These are phyloP conservation scores for Globisporangium acanthophoron DNA, from an alignment of 352 stramenopile genomes.

Conservation along the genomic window DNA sequence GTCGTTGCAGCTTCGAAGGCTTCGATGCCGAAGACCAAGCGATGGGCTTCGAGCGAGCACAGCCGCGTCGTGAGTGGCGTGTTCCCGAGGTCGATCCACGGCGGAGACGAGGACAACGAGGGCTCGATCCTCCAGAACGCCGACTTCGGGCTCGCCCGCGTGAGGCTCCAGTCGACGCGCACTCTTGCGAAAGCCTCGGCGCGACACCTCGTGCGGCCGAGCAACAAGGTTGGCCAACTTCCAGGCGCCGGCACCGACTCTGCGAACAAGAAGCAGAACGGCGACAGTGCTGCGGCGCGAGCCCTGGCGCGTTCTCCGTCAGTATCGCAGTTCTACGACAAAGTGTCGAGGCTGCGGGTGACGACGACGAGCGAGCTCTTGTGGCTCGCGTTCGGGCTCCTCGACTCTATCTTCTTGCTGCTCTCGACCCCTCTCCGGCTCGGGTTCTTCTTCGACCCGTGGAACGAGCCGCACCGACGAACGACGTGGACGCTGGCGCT, in stretches of 20 bases:
- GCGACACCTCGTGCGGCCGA: constrained; percentile 1
- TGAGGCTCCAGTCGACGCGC: constrained; percentile 10
- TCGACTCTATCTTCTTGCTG: constrained; percentile 29
- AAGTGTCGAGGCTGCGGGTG: neutral
- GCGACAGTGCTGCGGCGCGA: neutral
- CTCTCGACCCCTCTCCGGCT: constrained; percentile 24
- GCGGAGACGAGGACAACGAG: constrained; percentile 12
- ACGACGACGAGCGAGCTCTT: neutral
- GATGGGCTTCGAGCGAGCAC: constrained; percentile 15
- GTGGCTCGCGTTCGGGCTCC: constrained; percentile 8
- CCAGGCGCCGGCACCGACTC: neutral
- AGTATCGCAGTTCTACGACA: constrained; percentile 1
- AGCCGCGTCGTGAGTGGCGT: constrained; percentile 14
- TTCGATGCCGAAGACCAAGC: constrained; percentile 12
- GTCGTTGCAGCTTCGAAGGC: too few relatives aligned
- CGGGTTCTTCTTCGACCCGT: constrained; percentile 40
- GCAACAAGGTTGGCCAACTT: neutral
- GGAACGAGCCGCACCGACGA: constrained; percentile 11
- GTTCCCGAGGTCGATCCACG: constrained; percentile 14
- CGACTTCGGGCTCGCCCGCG: constrained; percentile 9
- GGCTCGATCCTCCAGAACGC: constrained; percentile 12
- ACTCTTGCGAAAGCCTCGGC: constrained; percentile 5
- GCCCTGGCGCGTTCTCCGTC: neutral
- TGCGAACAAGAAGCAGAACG: neutral
- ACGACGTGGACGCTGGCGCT: constrained; percentile 17